Percentiles rank a stretch among this genome's conserved stretches.
These are phyloP conservation scores for Candida boleticola DNA, from an alignment of 805 yeast genomes.

Conservation along the genomic window DNA sequence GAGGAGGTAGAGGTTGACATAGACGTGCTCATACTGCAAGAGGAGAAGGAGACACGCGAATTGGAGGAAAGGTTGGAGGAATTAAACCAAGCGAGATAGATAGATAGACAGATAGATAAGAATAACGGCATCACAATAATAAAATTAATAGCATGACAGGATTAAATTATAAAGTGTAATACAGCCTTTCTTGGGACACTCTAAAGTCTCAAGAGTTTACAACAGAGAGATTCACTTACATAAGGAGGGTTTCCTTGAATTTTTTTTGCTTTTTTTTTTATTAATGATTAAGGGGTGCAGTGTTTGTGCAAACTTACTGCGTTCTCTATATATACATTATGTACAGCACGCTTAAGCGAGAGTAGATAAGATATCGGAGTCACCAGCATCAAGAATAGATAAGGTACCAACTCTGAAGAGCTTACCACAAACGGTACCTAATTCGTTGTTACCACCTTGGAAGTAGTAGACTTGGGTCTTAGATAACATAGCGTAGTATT, in stretches of 20 bases:
- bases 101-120: no score
- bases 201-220: no score
- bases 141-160: no score
- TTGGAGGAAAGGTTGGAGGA: background rate
- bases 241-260: no score
- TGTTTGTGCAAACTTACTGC: background rate
- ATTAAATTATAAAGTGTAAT: no score
- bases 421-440: constrained; percentile 99
- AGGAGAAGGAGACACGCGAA: constrained; percentile 4
- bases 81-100: background rate
- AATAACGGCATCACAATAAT: no score
- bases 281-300: background rate
- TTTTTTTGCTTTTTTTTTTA: background rate
- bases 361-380: constrained; percentile 93
- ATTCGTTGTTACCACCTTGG: constrained; percentile 99
- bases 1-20: constrained; percentile 44
- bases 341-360: constrained; percentile 6
- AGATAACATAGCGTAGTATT: constrained; percentile 99
- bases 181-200: no score
- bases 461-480: constrained; percentile 97
- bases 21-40: constrained; percentile 33
- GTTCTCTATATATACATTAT: background rate
- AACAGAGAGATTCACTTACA: no score
- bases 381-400: constrained; percentile 98
- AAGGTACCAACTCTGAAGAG: constrained; percentile 99